phyloP scores from a whole-genome alignment of 2,329 filamentous ascomycete species.

The Beauveria pseudobassiana region DNA sequence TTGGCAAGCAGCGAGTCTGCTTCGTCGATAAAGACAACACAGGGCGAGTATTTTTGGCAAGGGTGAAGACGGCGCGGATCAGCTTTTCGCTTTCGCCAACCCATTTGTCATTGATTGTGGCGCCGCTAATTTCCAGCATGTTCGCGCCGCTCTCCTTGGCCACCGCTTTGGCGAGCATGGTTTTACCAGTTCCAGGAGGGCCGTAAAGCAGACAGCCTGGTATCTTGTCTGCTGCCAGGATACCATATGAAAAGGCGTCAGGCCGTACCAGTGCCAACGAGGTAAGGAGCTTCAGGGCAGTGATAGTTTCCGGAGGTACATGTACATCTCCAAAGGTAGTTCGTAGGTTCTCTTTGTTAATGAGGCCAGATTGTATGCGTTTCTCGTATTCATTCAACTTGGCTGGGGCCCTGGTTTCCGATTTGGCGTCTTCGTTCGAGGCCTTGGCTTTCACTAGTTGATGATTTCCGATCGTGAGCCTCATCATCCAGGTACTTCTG shows the following conservation, averaged over 20 bases:
- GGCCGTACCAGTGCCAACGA: conserved; percentile 79
- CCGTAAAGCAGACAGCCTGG: conserved; percentile 84
- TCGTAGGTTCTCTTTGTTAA: conserved; percentile 72
- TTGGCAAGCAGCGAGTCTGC: conserved; percentile 87
- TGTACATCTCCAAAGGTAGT: conserved; percentile 87
- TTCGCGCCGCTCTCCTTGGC: conserved; percentile 62
- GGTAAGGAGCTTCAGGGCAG: conserved; percentile 81
- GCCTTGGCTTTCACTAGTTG: conserved; percentile 20
- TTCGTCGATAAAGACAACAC: conserved; percentile 95
- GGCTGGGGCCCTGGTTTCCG: conserved; percentile 18
- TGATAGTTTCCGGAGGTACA: conserved; percentile 72
- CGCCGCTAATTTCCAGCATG: conserved; percentile 82
- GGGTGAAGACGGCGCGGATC: conserved; percentile 80
- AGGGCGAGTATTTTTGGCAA: conserved; percentile 88
- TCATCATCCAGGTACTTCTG: conserved; percentile 24
- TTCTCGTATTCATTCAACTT: conserved; percentile 72
- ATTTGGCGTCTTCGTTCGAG: conserved; percentile 22
- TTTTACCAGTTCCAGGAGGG: conserved; percentile 74
- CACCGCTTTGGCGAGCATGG: conserved; percentile 60
- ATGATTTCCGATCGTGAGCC: conserved; percentile 18
- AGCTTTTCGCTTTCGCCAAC: conserved; percentile 97
- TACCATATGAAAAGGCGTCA: conserved; percentile 93
- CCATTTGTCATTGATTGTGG: conserved; percentile 92
- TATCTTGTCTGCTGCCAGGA: conserved; percentile 84
- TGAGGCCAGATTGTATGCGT: conserved; percentile 71